Base-by-base conservation (phyloP, 2,329 filamentous ascomycete species). In the Fusarium brevicatenulatum region DNA sequence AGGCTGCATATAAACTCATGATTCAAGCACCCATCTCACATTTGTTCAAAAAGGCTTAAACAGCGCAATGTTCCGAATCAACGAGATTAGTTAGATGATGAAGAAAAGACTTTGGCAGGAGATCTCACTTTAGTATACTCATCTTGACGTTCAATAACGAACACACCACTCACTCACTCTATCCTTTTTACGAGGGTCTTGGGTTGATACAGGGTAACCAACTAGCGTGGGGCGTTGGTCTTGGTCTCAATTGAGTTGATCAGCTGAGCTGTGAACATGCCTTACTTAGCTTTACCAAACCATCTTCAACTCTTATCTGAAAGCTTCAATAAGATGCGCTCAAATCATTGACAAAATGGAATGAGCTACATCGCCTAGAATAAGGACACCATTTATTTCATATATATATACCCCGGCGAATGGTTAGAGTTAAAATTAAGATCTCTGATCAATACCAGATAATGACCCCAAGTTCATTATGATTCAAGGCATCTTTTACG, bases 401-500 rank as follows among this genome's bases (percentile, higher is more conserved):
- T 50, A 34, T 34, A 34, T 50, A 50, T 39, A 28, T 16, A 42
- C 36, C 12, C 5, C 28, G 19, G 50, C 19, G 23, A 16, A 55
- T 42, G 32, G 23, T 13, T 28, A 43, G 30, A 58, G 23, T 15
- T 28, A 7, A 39, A 25, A 16, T 30, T 23, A 36, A n/a, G 37
- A 52, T 28, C 32, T 40, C 57, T 72, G 47, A 57, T 68, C 50
- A 60, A 55, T 40, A 61, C 49, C 63, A 77, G 66, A 50, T 25
- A 23, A 66, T 69, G 66, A 78, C 32, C 50, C 39, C 36, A 42
- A 53, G 23, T 44, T n/a, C 69, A 66, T 32, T 76, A 91, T 91
- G 89, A 92, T 93, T 60, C 89, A 91, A 78, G 90, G 89, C 74
- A 92, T 93, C 65, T 92, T 92, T 77, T 92, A 92, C 80, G 90